A percentile compares a stretch with the other conserved stretches of the same genome.
These are phyloP conservation scores for Cadophora sp. DNA, from an alignment of 2,329 filamentous ascomycete species.

Conservation along the genomic window DNA sequence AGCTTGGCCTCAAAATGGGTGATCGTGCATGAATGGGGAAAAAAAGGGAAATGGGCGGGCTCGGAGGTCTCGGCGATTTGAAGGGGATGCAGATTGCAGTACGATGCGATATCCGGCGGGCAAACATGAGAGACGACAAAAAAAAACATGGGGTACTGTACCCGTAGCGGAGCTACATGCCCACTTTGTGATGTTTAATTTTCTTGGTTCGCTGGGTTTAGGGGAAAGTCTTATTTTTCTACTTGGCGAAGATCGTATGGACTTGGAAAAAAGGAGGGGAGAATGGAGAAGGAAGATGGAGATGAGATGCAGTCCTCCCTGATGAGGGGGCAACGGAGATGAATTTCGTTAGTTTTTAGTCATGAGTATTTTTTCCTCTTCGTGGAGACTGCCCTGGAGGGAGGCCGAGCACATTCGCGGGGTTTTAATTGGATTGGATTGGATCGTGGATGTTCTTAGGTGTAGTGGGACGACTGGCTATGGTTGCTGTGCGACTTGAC, in stretches of 20 bases:
- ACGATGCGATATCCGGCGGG: too few species aligned
- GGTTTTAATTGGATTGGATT: not conserved
- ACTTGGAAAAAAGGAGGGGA: not conserved
- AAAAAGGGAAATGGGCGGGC: not conserved
- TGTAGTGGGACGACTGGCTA: not conserved
- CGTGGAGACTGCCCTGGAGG: not conserved
- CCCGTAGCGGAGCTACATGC: not conserved
- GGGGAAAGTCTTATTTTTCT: not conserved
- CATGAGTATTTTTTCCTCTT: not conserved
- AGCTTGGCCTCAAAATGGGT: conserved; percentile 11
- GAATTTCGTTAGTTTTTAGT: not conserved
- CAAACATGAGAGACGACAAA: too few species aligned
- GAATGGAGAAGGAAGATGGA: not conserved
- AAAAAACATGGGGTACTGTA: not conserved
- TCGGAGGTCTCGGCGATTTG: not conserved
- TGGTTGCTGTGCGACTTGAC: conserved; percentile 1
- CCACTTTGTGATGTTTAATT: not conserved
- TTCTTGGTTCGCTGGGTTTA: too few species aligned
- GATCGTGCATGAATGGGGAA: not conserved
- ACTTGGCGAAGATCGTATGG: not conserved
- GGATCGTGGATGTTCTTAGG: not conserved
- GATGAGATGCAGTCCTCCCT: too few species aligned
- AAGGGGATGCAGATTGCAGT: too few species aligned
- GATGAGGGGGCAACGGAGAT: not conserved
- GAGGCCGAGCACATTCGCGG: not conserved